A percentile compares a stretch with the other conserved stretches of the same genome.
These are phyloP conservation scores for Ogataea zsoltii DNA, from an alignment of 805 yeast genomes.

Conservation along the genomic window DNA sequence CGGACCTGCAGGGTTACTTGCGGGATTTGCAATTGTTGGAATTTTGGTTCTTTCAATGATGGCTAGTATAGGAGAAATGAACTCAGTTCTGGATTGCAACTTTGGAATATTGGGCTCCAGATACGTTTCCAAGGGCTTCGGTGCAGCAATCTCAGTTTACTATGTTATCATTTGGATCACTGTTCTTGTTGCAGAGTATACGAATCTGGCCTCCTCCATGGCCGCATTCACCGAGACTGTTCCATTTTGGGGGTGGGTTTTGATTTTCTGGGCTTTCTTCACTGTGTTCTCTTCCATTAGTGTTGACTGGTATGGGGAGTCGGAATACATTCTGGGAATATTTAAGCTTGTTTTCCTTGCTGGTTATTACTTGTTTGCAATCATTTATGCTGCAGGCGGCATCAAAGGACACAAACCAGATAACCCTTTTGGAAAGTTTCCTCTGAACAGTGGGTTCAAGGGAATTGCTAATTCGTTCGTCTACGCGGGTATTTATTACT, in stretches of 20 bases:
- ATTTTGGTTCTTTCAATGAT: conserved; percentile 54
- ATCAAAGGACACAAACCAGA: conserved; percentile 25
- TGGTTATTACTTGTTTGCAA: conserved; percentile 53
- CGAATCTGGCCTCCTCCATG: conserved; percentile 51
- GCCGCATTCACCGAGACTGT: conserved; percentile 51
- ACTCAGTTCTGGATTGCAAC: conserved; percentile 53
- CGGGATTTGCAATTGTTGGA: conserved; percentile 54
- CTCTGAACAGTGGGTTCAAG: conserved; percentile 48
- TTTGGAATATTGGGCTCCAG: conserved; percentile 53
- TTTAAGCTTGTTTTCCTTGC: conserved; percentile 46
- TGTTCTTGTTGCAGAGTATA: conserved; percentile 55
- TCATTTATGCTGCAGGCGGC: conserved; percentile 46
- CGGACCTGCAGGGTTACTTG: conserved; percentile 53
- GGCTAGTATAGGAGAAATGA: conserved; percentile 50
- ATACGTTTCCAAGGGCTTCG: conserved; percentile 55
- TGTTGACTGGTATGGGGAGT: conserved; percentile 57
- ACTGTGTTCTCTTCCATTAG: conserved; percentile 51
- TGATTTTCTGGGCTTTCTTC: conserved; percentile 54
- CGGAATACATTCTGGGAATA: conserved; percentile 54
- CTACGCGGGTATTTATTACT: conserved; percentile 59
- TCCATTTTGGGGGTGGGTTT: conserved; percentile 55
- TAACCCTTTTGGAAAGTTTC: conserved; percentile 34
- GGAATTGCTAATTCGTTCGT: conserved; percentile 57
- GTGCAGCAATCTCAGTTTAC: conserved; percentile 55
- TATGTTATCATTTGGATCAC: conserved; percentile 60